Evolutionary conservation across 2,329 filamentous ascomycete genomes (phyloP).

Genomic region (Xylariales sp.): DNA sequence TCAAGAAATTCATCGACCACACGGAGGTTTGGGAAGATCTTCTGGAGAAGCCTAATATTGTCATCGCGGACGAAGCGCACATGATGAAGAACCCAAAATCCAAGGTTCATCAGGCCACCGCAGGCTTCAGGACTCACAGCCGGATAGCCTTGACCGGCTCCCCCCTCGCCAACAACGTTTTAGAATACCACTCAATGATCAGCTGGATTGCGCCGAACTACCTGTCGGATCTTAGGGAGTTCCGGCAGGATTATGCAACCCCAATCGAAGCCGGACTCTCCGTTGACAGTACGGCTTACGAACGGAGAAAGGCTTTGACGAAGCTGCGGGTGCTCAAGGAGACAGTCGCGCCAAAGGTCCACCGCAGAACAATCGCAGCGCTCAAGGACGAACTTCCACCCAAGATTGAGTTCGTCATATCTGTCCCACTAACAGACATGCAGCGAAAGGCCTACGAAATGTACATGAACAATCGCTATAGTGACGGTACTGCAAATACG

Average conservation of each 20-base stretch:
- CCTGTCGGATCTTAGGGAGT: slow-evolving; percentile 64
- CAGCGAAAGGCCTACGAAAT: slow-evolving; percentile 60
- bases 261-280: slow-evolving; percentile 72
- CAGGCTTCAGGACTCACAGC: slow-evolving; percentile 58
- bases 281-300: slow-evolving; percentile 50
- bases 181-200: slow-evolving; percentile 83
- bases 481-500: slow-evolving; percentile 7
- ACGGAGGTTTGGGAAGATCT: slow-evolving; percentile 42
- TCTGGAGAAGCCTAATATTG: slow-evolving; percentile 59
- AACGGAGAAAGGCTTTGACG: slow-evolving; percentile 58
- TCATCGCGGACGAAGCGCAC: slow-evolving; percentile 85
- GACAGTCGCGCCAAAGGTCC: slow-evolving; percentile 71
- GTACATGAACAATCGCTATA: slow-evolving; percentile 30
- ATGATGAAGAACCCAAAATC: slow-evolving; percentile 63
- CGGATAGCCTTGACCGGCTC: slow-evolving; percentile 85
- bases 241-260: slow-evolving; percentile 62
- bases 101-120: slow-evolving; percentile 47
- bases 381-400: slow-evolving; percentile 63
- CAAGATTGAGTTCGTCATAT: slow-evolving; percentile 80
- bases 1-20: slow-evolving; percentile 38
- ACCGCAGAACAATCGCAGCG: slow-evolving; percentile 64
- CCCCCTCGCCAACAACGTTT: slow-evolving; percentile 77
- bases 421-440: slow-evolving; percentile 60
- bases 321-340: slow-evolving; percentile 66
- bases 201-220: slow-evolving; percentile 81